Percentiles rank a stretch among this genome's conserved stretches.
Conservation (phyloP, 768 basidiomycete species). For the Wakefieldia striispora region DNA sequence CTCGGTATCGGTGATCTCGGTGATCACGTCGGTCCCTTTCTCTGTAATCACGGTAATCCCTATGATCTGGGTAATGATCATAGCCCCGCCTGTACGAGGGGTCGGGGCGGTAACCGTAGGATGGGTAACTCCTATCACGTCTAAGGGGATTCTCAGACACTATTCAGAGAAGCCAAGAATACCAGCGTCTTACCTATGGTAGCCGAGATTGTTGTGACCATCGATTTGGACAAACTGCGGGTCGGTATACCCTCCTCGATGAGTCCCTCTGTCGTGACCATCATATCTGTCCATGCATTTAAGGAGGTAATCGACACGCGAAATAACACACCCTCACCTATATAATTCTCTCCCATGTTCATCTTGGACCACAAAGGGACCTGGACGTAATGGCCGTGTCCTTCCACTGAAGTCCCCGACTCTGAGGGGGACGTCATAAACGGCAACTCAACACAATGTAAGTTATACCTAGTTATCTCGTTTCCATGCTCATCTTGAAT, state of each 20-base stretch:
- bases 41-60: constrained; percentile 22
- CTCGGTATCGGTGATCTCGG: constrained; percentile 21
- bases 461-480: constrained; percentile 56
- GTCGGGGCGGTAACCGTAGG: constrained; percentile 22
- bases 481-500: constrained; percentile 66
- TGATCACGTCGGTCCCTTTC: constrained; percentile 17
- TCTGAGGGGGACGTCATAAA: constrained; percentile 29
- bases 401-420: constrained; percentile 49
- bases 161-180: not conserved
- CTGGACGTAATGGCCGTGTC: constrained; percentile 26
- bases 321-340: constrained; percentile 36
- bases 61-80: constrained; percentile 21
- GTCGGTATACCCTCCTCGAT: constrained; percentile 22
- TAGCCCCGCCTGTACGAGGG: constrained; percentile 23
- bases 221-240: constrained; percentile 28
- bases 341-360: constrained; percentile 57
- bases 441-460: not conserved
- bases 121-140: constrained; percentile 26
- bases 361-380: constrained; percentile 58
- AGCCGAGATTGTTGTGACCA: constrained; percentile 12
- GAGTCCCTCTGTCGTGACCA: constrained; percentile 19
- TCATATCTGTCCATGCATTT: constrained; percentile 25
- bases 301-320: not conserved
- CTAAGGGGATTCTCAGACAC: constrained; percentile 12
- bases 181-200: constrained; percentile 16